Conservation (phyloP, 495 filamentous ascomycete genomes). For the Penicillium lagena region DNA sequence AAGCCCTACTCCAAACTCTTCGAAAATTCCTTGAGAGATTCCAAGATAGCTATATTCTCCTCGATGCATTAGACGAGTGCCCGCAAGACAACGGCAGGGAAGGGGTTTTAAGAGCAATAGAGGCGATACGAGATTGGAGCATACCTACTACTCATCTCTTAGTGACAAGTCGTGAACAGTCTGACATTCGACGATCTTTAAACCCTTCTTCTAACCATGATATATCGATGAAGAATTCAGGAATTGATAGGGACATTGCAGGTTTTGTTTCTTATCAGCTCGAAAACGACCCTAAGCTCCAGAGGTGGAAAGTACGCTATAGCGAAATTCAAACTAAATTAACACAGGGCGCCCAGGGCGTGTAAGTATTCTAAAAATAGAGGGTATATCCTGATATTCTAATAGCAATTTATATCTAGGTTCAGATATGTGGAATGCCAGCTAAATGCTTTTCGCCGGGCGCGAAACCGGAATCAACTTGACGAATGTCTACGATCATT, state of each 20-base stretch:
- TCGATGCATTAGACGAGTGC: slow-evolving; percentile 25
- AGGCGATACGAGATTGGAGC: slow-evolving; percentile 18
- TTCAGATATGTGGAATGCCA: slow-evolving; percentile 37
- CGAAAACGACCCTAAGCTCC: slow-evolving; percentile 15
- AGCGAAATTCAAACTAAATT: slow-evolving; percentile 20
- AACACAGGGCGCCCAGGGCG: slow-evolving; percentile 20
- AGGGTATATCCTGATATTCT: too few species aligned
- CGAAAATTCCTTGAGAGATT: slow-evolving; percentile 10
- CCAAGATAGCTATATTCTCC: slow-evolving; percentile 15
- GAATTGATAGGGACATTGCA: slow-evolving; percentile 22
- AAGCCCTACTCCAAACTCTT: slow-evolving; percentile 9
- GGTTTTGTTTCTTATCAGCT: slow-evolving; percentile 23
- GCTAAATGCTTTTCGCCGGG: slow-evolving; percentile 17
- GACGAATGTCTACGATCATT: slow-evolving; percentile 20
- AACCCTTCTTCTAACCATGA: slow-evolving; percentile 8
- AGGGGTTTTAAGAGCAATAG: slow-evolving; percentile 14
- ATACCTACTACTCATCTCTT: slow-evolving; percentile 25
- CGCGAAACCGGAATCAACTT: slow-evolving; percentile 17
- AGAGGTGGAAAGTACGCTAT: too few species aligned
- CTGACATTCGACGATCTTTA: slow-evolving; percentile 26
- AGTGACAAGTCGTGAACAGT: slow-evolving; percentile 29
- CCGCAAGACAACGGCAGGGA: slow-evolving; percentile 10
- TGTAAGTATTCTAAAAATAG: slow-evolving; percentile 27
- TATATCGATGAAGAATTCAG: slow-evolving; percentile 17
- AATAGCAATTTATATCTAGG: too few species aligned